Percentiles rank a stretch among this genome's conserved stretches.
These are phyloP conservation scores for Lophium mytilinum DNA, from an alignment of 495 filamentous ascomycete genomes.

Conservation along the genomic window DNA sequence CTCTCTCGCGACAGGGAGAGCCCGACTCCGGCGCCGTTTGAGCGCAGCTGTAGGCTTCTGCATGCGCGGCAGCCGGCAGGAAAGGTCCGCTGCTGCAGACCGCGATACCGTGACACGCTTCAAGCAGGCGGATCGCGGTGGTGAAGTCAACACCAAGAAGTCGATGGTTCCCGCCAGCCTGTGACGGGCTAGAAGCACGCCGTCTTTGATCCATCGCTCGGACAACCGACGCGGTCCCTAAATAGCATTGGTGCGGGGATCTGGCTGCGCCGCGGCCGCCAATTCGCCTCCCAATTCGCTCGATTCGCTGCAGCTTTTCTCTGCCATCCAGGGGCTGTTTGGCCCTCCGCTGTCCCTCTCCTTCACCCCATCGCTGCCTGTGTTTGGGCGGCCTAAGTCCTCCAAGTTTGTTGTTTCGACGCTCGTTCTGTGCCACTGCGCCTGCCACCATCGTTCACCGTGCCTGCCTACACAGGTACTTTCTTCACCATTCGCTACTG, in stretches of 20 bases:
- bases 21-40: no score
- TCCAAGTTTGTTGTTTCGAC: background rate
- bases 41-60: no score
- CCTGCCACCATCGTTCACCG: background rate
- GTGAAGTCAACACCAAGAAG: no score
- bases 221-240: background rate
- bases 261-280: background rate
- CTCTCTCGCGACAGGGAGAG: no score
- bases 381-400: background rate
- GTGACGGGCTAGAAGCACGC: no score
- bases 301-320: background rate
- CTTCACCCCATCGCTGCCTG: background rate
- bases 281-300: background rate
- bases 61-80: no score
- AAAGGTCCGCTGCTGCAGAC: no score
- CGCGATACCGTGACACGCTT: no score
- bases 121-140: no score
- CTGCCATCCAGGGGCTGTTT: background rate
- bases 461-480: background rate
- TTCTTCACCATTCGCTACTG: background rate
- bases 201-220: no score
- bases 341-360: background rate
- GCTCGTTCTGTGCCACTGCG: background rate
- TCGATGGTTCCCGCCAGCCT: no score
- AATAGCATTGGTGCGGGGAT: background rate